Conservation (phyloP, 1,139 yeast species). For the Spencermartinsiella ligniputridi region DNA sequence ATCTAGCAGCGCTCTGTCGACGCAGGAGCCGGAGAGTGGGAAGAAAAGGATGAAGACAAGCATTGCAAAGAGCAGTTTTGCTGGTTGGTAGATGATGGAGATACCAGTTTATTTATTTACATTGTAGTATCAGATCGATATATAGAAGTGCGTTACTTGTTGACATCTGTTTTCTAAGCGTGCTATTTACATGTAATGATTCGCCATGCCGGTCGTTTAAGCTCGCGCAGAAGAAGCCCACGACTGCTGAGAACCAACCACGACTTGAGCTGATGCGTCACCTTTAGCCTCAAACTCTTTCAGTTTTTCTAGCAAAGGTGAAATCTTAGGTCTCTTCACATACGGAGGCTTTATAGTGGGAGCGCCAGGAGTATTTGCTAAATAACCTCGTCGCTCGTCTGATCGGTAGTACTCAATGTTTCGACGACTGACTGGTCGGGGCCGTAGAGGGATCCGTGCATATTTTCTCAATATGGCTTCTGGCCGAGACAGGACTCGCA, state of each 20-base stretch:
- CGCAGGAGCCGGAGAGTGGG: constrained; percentile 43
- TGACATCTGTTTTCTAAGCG: not conserved
- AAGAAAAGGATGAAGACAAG: constrained; percentile 17
- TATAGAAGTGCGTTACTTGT: not conserved
- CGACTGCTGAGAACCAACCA: constrained; percentile 1
- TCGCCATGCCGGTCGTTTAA: too few species aligned
- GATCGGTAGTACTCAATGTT: constrained; percentile 75
- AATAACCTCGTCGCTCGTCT: constrained; percentile 70
- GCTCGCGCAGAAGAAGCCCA: not conserved
- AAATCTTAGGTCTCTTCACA: constrained; percentile 21
- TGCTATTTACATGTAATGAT: not conserved
- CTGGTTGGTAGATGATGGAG: constrained; percentile 23
- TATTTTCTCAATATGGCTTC: constrained; percentile 59
- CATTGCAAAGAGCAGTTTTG: constrained; percentile 22
- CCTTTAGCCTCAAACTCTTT: constrained; percentile 3
- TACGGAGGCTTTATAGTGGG: constrained; percentile 30
- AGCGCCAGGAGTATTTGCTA: constrained; percentile 38
- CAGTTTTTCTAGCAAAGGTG: constrained; percentile 7
- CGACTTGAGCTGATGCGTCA: constrained; percentile 1
- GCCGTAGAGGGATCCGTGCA: constrained; percentile 78
- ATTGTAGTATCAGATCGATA: not conserved
- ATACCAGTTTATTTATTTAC: not conserved
- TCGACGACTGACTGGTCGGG: constrained; percentile 81
- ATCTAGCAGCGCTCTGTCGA: too few species aligned
- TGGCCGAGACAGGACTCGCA: constrained; percentile 75